Percentiles rank a stretch among this genome's conserved stretches.
phyloP scores from a whole-genome alignment of 345 rosid species.

The Leavenworthia alabamica region DNA sequence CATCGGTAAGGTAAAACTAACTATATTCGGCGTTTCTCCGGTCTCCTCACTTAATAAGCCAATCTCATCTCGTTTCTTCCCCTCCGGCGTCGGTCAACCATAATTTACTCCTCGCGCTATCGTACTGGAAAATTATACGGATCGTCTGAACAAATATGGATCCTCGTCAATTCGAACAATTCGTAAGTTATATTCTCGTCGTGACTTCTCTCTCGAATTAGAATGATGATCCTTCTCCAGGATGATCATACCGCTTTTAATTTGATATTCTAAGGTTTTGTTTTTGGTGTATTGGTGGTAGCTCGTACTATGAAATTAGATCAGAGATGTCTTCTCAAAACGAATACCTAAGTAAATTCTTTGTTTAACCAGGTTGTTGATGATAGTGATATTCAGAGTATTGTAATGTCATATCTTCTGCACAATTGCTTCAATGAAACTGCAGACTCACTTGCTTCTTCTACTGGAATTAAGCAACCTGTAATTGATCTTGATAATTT shows the following conservation, averaged over 20 bases:
- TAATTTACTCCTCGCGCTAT: neutral
- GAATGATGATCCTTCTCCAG: neutral
- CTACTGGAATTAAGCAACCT: slow-evolving; percentile 64
- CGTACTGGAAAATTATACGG: slow-evolving; percentile 3
- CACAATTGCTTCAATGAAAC: slow-evolving; percentile 89
- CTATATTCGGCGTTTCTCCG: slow-evolving; percentile 2
- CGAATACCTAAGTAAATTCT: neutral
- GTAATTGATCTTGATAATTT: slow-evolving; percentile 56
- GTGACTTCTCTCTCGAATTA: neutral
- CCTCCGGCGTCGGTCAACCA: slow-evolving; percentile 5
- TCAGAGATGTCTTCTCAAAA: neutral
- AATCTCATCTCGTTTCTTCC: neutral
- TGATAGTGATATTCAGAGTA: slow-evolving; percentile 58
- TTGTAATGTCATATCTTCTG: slow-evolving; percentile 79
- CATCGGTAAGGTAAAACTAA: neutral
- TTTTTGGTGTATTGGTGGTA: slow-evolving; percentile 7
- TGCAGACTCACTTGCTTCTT: slow-evolving; percentile 61
- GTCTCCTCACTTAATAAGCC: neutral
- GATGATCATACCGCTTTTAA: neutral
- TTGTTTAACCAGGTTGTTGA: slow-evolving; percentile 42
- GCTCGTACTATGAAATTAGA: neutral
- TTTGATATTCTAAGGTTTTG: neutral
- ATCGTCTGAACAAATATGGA: slow-evolving; percentile 53
- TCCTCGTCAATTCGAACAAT: slow-evolving; percentile 74
- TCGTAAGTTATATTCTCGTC: slow-evolving; percentile 45